Conservation (phyloP, 441 rosid genomes). For the Adansonia gregorii region DNA sequence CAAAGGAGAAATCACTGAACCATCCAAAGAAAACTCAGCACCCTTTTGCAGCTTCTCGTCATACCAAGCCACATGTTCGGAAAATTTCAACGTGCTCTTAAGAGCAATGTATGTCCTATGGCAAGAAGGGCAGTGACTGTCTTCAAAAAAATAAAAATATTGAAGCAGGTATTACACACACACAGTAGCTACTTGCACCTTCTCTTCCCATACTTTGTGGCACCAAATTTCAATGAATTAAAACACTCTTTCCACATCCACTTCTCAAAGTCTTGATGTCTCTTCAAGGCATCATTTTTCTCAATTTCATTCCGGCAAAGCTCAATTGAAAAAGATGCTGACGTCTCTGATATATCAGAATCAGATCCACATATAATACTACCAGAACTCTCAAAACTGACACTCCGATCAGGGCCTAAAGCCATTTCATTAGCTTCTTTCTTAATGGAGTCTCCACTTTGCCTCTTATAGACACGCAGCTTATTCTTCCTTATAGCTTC, state of each 20-base stretch:
- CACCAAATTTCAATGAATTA: slow-evolving; percentile 43
- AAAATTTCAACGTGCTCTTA: slow-evolving; percentile 40
- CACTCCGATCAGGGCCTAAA: slow-evolving; percentile 23
- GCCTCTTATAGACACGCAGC: slow-evolving; percentile 20
- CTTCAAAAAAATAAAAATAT: slow-evolving; percentile 48
- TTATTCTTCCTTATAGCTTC: slow-evolving; percentile 54
- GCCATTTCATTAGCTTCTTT: slow-evolving; percentile 36
- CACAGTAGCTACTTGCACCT: slow-evolving; percentile 51
- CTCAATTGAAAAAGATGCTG: slow-evolving; percentile 63
- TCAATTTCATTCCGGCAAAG: slow-evolving; percentile 55
- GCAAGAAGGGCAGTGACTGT: slow-evolving; percentile 57
- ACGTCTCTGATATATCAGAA: slow-evolving; percentile 56
- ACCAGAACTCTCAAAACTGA: slow-evolving; percentile 40
- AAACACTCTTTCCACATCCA: slow-evolving; percentile 82
- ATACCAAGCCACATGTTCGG: slow-evolving; percentile 51
- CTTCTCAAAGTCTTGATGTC: slow-evolving; percentile 71
- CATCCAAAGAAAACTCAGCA: slow-evolving; percentile 29
- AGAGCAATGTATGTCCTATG: slow-evolving; percentile 39
- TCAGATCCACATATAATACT: slow-evolving; percentile 44
- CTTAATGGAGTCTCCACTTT: slow-evolving; percentile 34
- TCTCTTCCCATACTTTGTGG: slow-evolving; percentile 62
- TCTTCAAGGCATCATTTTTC: slow-evolving; percentile 49
- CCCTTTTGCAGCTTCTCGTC: slow-evolving; percentile 37
- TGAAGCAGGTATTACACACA: slow-evolving; percentile 62
- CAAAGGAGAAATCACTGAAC: slow-evolving; percentile 49